A percentile compares a stretch with the other conserved stretches of the same genome.
These are phyloP conservation scores for Euphorbia tirucalli DNA, from an alignment of 345 rosid genomes.

Conservation along the genomic window DNA sequence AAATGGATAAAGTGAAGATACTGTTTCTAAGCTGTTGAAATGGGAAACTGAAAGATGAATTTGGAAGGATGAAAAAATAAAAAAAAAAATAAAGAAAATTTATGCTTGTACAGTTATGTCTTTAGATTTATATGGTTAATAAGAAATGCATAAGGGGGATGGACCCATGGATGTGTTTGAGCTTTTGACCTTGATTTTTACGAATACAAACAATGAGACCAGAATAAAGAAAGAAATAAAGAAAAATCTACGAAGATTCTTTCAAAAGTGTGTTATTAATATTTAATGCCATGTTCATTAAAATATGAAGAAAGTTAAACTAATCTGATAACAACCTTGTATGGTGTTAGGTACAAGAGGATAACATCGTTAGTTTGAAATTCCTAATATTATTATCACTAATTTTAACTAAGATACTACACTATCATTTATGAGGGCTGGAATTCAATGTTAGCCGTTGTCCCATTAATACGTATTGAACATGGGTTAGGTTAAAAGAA, in stretches of 20 bases:
- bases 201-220: too few relatives aligned
- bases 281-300: too few relatives aligned
- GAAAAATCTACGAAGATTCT: too few relatives aligned
- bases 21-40: neutral
- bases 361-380: neutral
- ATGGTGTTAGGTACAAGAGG: neutral
- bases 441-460: neutral
- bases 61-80: too few relatives aligned
- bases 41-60: too few relatives aligned
- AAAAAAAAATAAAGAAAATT: neutral
- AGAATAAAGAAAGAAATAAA: too few relatives aligned
- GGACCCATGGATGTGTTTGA: too few relatives aligned
- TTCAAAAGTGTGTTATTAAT: too few relatives aligned
- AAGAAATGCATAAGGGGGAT: too few relatives aligned
- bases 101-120: neutral
- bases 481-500: neutral
- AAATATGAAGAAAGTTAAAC: too few relatives aligned
- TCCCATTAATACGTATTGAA: neutral
- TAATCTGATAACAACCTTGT: neutral
- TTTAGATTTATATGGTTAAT: too few relatives aligned
- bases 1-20: constrained; percentile 3
- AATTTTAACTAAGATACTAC: neutral
- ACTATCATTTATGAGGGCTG: neutral
- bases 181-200: too few relatives aligned
- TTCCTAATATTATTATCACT: neutral